Conservation (phyloP, 768 basidiomycete species). For the Hypsizygus marmoreus region DNA sequence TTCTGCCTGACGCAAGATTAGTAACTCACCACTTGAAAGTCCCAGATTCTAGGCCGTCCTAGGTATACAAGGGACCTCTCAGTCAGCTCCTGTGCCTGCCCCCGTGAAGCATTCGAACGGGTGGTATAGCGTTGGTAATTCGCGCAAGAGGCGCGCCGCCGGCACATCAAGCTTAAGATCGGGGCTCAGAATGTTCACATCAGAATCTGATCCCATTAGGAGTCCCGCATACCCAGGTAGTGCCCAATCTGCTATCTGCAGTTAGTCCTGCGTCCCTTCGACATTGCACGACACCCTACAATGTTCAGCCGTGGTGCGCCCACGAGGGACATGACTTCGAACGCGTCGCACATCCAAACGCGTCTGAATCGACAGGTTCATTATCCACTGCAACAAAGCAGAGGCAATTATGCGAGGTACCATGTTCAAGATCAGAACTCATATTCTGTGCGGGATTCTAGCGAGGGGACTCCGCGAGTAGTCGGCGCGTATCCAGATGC, state of each 20-base stretch:
- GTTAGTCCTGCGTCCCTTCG: too few species aligned
- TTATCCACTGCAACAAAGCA: conserved; percentile 5
- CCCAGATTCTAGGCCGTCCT: too few species aligned
- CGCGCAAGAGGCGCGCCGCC: not conserved
- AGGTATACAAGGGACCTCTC: too few species aligned
- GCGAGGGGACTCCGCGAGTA: not conserved
- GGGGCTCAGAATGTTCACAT: conserved; percentile 1
- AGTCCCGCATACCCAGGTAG: not conserved
- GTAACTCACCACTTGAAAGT: too few species aligned
- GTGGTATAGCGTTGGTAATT: not conserved
- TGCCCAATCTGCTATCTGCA: not conserved
- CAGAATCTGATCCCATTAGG: not conserved
- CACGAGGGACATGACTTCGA: too few species aligned
- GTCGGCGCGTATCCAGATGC: not conserved
- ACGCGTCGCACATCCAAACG: too few species aligned
- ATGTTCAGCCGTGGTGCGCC: too few species aligned
- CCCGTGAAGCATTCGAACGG: too few species aligned
- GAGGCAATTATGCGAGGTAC: not conserved
- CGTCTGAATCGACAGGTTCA: too few species aligned
- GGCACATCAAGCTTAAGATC: conserved; percentile 10
- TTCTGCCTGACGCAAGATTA: too few species aligned
- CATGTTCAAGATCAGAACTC: conserved; percentile 15
- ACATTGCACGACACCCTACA: too few species aligned
- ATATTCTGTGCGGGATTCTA: conserved; percentile 7
- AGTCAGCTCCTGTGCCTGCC: too few species aligned